Evolutionary conservation across 2,329 filamentous ascomycete genomes (phyloP).

Genomic region (Botryosphaeria dothidea): DNA sequence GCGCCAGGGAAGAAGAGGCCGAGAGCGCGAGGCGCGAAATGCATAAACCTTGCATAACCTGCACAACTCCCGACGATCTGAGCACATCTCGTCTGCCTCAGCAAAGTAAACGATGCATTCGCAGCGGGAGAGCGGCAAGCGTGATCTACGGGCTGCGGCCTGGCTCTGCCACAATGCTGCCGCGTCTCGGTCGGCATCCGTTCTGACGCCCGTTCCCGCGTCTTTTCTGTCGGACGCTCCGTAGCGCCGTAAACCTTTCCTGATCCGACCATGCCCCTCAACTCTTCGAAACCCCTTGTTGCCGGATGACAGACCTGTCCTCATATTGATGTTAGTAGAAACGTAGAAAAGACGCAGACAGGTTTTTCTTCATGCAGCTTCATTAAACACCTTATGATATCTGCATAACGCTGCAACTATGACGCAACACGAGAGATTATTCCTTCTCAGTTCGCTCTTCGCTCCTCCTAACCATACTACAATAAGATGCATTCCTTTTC

Average conservation of each 20-base stretch:
- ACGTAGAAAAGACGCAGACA: no score
- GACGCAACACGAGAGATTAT: neutral
- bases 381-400: no score
- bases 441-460: neutral
- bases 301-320: no score
- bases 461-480: neutral
- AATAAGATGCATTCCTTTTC: neutral
- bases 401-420: neutral
- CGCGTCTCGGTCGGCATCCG: neutral
- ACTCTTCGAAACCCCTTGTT: no score
- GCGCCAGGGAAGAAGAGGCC: neutral
- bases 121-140: neutral
- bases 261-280: no score
- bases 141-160: neutral
- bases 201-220: neutral
- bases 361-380: no score
- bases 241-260: conserved; percentile 1
- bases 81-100: no score
- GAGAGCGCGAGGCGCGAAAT: neutral
- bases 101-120: neutral
- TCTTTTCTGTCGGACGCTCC: neutral
- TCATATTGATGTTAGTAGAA: no score
- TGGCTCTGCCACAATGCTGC: no score
- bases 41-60: neutral
- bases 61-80: no score